Evolutionary conservation across 2,329 filamentous ascomycete genomes (phyloP).

Genomic region (Colletotrichum endophyticum): DNA sequence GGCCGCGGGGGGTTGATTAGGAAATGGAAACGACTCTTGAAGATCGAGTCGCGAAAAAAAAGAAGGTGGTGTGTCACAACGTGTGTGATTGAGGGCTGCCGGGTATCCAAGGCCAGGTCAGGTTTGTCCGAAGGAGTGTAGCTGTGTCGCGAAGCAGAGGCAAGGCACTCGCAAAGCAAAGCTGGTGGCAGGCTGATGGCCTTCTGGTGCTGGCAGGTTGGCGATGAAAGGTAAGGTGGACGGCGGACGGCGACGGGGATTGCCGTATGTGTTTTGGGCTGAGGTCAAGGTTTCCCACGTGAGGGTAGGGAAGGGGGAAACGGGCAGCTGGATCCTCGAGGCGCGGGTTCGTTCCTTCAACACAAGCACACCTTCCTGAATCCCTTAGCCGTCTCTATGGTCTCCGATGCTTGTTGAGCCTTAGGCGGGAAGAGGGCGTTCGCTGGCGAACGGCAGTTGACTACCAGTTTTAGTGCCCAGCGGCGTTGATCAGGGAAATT

Average conservation of each 20-base stretch:
- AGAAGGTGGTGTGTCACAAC: slow-evolving; percentile 2
- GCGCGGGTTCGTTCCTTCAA: not conserved
- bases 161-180: not conserved
- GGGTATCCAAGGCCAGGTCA: slow-evolving; percentile 6
- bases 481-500: slow-evolving; percentile 1
- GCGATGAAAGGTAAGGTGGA: not conserved
- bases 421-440: not conserved
- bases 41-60: not conserved
- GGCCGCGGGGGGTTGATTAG: not conserved
- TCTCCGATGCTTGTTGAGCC: not conserved
- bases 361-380: not conserved
- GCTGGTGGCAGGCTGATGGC: not conserved
- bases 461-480: not conserved
- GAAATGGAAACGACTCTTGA: not conserved
- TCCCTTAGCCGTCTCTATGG: not conserved
- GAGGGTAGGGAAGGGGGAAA: slow-evolving; percentile 10
- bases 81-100: not conserved
- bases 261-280: slow-evolving; percentile 4
- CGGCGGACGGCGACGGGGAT: not conserved
- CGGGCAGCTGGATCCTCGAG: not conserved
- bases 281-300: slow-evolving; percentile 5
- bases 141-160: not conserved
- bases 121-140: not conserved
- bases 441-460: slow-evolving; percentile 1
- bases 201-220: not conserved